Evolutionary conservation across 345 rosid species (phyloP), one percentile per base, ranked within the genome.

Genomic region (Kandelia obovata): DNA sequence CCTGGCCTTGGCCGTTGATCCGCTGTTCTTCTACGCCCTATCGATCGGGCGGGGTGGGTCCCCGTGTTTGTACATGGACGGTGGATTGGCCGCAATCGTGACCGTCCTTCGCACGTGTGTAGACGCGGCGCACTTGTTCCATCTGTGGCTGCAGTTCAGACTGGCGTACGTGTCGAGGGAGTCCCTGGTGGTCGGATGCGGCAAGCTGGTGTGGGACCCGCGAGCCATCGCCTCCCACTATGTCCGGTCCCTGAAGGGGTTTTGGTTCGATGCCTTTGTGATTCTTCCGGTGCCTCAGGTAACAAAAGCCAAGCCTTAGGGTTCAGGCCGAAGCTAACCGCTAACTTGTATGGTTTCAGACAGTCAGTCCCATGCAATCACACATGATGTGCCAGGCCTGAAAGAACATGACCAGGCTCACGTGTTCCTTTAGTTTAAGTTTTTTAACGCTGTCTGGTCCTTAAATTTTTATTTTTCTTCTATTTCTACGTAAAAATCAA

Each of bases 201-300:
- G 98, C 57, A 93, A 90, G 76, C 96, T 93, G 64, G 96, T 90
- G 77, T 93, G 97, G 98, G 94, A 93, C 80, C 81, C 92, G 51
- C 85, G 81, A 57, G 85, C 89, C 7, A 82, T 93, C 71, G 96
- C 92, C 11, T 66, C 77, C 0, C 90, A 86, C 78, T 91, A 91
- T 60, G 76, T 84, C 19, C 76, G 85, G 21, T 91, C 98, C 0
- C 73, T 93, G 26, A 84, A 74, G 53, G 98, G 97, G 11, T 89
- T 93, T 78, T 91, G 97, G 96, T 86, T 93, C 65, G 98, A 93
- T 69, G 77, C 79, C 53, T 86, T 89, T 9, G 97, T 93, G 69
- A 88, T 93, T 60, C 97, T 93, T 39, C 98, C 98, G 0, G 84
- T 89, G 4, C 98, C 97, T 26, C 97, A 93, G 98, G 98, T 92